phyloP scores from a whole-genome alignment of 169 alveolate genomes.

The Plasmodium fragile region DNA sequence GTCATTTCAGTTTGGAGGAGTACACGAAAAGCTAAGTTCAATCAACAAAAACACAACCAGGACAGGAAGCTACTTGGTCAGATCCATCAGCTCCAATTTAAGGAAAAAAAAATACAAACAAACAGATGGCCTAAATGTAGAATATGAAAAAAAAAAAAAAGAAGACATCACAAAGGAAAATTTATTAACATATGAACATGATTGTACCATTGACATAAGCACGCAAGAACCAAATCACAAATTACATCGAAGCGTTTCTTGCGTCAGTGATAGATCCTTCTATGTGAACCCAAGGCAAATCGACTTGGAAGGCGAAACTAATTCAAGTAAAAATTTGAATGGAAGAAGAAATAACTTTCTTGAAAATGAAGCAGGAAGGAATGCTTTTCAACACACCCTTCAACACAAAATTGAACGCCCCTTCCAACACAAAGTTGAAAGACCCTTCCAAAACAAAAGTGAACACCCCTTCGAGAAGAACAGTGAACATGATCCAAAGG shows the following conservation, averaged over 20 bases:
- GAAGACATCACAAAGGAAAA: constrained; percentile 74
- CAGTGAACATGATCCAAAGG: neutral
- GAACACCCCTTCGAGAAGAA: neutral
- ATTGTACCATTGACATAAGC: neutral
- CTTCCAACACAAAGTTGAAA: neutral
- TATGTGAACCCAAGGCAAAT: constrained; percentile 9
- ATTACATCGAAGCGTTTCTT: constrained; percentile 48
- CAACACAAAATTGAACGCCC: neutral
- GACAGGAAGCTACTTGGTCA: constrained; percentile 35
- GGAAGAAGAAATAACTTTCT: neutral
- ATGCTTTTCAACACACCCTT: neutral
- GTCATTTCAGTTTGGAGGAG: neutral
- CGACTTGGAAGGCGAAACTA: neutral
- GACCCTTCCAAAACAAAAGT: neutral
- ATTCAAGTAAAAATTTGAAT: neutral
- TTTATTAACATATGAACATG: constrained; percentile 66
- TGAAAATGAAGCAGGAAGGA: constrained; percentile 14
- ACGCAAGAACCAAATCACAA: constrained; percentile 2
- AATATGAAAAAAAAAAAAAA: constrained; percentile 67
- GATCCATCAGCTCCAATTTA: constrained; percentile 68
- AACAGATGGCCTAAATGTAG: constrained; percentile 28
- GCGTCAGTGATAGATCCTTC: constrained; percentile 35
- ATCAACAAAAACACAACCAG: neutral
- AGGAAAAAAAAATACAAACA: constrained; percentile 34
- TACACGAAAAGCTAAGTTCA: constrained; percentile 7